phyloP scores from a whole-genome alignment of 345 rosid genomes.

The Bruguiera sexangula region DNA sequence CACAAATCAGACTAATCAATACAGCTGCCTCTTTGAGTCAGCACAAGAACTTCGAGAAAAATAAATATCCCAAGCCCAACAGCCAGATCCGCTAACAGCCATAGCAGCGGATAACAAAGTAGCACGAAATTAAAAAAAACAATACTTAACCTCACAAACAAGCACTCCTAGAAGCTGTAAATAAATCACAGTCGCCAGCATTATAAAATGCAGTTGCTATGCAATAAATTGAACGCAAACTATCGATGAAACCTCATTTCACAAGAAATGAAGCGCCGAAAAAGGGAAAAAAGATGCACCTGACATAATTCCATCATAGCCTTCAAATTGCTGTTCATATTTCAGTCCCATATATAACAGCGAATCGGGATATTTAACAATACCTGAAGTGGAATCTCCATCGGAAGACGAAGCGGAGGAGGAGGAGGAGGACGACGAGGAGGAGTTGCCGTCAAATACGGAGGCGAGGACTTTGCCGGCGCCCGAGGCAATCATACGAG shows the following conservation, averaged over 20 bases:
- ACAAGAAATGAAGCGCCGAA: not conserved
- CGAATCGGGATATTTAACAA: not conserved
- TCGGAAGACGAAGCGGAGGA: conserved; percentile 42
- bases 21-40: no score
- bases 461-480: conserved; percentile 67
- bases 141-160: no score
- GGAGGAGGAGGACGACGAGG: conserved; percentile 50
- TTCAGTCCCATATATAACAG: not conserved
- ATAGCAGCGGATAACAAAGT: no score
- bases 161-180: no score
- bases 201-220: no score
- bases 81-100: no score
- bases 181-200: no score
- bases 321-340: not conserved
- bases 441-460: conserved; percentile 59
- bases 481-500: conserved; percentile 72
- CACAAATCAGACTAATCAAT: not conserved
- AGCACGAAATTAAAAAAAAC: no score
- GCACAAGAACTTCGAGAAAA: no score
- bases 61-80: no score
- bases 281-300: not conserved
- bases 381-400: conserved; percentile 47
- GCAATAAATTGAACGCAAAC: not conserved
- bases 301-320: not conserved
- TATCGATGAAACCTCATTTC: not conserved